Conservation (phyloP, 129 eudicot genomes). For the Arctium lappa region DNA sequence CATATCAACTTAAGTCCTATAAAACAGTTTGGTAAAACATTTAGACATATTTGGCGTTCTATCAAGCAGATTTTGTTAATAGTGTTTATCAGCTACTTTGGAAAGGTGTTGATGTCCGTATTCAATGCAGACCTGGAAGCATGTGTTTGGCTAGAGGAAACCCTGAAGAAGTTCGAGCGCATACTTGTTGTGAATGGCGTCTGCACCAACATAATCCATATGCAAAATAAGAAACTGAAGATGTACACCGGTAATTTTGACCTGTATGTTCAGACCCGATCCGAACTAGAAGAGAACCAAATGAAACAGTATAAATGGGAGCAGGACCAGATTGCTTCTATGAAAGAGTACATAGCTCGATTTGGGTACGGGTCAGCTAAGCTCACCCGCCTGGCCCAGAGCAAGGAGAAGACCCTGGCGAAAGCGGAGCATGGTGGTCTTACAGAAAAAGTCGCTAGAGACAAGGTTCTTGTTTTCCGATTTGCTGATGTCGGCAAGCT, state of each 20-base stretch:
- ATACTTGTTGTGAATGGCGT: slow-evolving; percentile 94
- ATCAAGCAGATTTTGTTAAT: too few species aligned
- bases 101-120: too few species aligned
- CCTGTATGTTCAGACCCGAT: slow-evolving; percentile 73
- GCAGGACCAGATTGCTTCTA: slow-evolving; percentile 85
- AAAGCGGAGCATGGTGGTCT: slow-evolving; percentile 99
- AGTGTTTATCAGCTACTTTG: too few species aligned
- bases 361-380: slow-evolving; percentile 98
- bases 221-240: slow-evolving; percentile 84
- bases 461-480: slow-evolving; percentile 63
- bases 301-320: slow-evolving; percentile 99
- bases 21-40: too few species aligned
- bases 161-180: slow-evolving; percentile 59
- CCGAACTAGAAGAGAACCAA: slow-evolving; percentile 93
- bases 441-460: slow-evolving; percentile 75
- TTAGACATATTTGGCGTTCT: too few species aligned
- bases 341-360: slow-evolving; percentile 97
- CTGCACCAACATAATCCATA: slow-evolving; percentile 93
- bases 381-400: slow-evolving; percentile 96
- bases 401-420: slow-evolving; percentile 92
- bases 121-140: slow-evolving; percentile 81
- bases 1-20: too few species aligned
- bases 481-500: slow-evolving; percentile 89
- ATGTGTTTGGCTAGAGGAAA: slow-evolving; percentile 97
- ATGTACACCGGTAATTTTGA: slow-evolving; percentile 80